Percentiles rank a stretch among this genome's conserved stretches.
These are phyloP conservation scores for Polyplosphaeria fusca DNA, from an alignment of 495 filamentous ascomycete genomes.

Conservation along the genomic window DNA sequence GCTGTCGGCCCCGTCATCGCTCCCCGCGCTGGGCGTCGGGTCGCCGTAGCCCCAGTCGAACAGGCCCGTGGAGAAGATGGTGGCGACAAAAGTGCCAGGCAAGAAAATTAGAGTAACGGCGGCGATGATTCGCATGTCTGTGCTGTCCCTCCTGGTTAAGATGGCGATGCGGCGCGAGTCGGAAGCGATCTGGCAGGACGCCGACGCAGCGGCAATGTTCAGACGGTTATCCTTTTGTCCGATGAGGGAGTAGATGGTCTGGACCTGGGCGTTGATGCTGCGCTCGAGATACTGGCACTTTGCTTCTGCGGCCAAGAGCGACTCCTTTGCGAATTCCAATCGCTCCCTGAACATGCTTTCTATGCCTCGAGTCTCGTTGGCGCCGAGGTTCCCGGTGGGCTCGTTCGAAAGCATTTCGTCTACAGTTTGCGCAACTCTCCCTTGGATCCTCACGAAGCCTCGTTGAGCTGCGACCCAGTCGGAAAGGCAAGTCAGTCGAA, in stretches of 20 bases:
- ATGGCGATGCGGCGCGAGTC: constrained; percentile 12
- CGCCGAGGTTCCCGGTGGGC: neutral
- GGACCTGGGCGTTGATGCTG: constrained; percentile 10
- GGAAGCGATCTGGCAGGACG: constrained; percentile 9
- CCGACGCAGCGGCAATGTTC: constrained; percentile 5
- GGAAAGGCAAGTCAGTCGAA: constrained; percentile 12
- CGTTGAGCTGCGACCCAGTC: constrained; percentile 19
- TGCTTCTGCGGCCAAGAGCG: constrained; percentile 5
- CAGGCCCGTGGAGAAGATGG: constrained; percentile 16
- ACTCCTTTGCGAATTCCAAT: neutral
- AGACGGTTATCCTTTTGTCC: constrained; percentile 18
- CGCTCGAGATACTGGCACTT: constrained; percentile 20
- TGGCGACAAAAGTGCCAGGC: constrained; percentile 18
- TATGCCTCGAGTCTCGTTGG: neutral
- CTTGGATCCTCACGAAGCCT: constrained; percentile 11
- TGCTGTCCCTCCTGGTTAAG: constrained; percentile 8
- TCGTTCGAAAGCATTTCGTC: neutral
- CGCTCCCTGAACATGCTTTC: constrained; percentile 2
- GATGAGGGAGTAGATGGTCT: constrained; percentile 21
- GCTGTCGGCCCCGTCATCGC: neutral
- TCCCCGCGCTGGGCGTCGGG: neutral
- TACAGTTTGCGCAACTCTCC: neutral
- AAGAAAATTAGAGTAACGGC: constrained; percentile 18
- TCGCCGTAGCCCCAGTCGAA: constrained; percentile 7
- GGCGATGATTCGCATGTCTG: constrained; percentile 21